phyloP scores from a whole-genome alignment of 139 green algal genomes.

The Zygnema circumcarinatum region DNA sequence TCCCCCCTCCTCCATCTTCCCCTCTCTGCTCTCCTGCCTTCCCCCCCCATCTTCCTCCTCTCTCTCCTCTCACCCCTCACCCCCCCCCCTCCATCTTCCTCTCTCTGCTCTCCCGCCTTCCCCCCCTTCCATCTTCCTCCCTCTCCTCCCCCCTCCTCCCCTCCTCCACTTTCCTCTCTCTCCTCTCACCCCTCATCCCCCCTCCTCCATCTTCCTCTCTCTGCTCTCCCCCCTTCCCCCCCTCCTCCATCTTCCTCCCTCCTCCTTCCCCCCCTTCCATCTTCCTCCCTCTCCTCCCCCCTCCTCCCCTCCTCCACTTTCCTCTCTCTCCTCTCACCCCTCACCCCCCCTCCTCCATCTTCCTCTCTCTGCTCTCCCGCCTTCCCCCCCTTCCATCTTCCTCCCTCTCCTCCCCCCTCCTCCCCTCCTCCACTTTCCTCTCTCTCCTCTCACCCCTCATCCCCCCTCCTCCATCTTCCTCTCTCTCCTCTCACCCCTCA shows the following conservation, averaged over 20 bases:
- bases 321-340: background rate
- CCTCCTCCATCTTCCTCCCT: background rate
- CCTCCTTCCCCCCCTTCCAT: constrained; percentile 1
- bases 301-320: background rate
- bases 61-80: background rate
- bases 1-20: background rate
- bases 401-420: background rate
- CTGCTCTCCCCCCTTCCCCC: background rate
- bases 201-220: background rate
- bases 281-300: background rate
- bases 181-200: background rate
- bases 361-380: no score
- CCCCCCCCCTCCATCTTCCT: background rate
- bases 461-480: background rate
- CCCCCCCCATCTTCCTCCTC: background rate
- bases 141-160: background rate
- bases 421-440: background rate
- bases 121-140: background rate
- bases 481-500: background rate
- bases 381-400: background rate
- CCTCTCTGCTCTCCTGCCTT: background rate
- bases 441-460: background rate
- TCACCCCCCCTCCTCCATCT: no score
- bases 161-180: background rate
- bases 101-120: background rate